Conservation (phyloP, 495 filamentous ascomycete species). For the Amorphotheca resinae region DNA sequence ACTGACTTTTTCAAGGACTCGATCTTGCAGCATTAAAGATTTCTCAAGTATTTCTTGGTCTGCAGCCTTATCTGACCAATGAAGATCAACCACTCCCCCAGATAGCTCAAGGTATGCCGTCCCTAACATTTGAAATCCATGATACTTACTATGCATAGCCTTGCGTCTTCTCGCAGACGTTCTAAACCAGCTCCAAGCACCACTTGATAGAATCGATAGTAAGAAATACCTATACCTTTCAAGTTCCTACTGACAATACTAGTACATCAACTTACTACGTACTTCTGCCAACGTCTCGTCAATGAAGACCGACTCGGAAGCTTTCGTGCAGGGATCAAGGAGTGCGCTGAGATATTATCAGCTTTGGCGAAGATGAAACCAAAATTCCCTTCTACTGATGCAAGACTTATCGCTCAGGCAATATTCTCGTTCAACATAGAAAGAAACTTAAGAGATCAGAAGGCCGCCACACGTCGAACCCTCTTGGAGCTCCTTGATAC, state of each 20-base stretch:
- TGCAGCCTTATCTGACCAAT: neutral
- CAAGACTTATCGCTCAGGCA: constrained; percentile 1
- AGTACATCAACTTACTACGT: constrained; percentile 12
- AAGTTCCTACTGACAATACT: neutral
- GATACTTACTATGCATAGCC: neutral
- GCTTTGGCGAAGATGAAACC: constrained; percentile 1
- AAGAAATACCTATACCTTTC: neutral
- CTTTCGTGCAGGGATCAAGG: constrained; percentile 2
- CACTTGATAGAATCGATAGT: constrained; percentile 7
- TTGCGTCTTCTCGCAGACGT: neutral
- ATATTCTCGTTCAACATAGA: constrained; percentile 5
- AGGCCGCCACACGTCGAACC: constrained; percentile 30
- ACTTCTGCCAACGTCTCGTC: constrained; percentile 9
- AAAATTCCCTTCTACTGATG: constrained; percentile 7
- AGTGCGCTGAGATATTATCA: neutral
- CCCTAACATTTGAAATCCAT: neutral
- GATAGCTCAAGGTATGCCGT: constrained; percentile 1
- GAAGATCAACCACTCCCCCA: neutral
- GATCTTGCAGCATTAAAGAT: constrained; percentile 2
- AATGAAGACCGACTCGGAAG: constrained; percentile 6
- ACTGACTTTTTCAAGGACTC: constrained; percentile 3
- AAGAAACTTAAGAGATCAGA: constrained; percentile 31
- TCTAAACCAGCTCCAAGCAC: neutral
- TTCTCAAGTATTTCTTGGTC: neutral
- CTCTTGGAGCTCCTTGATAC: constrained; percentile 33